phyloP scores from a whole-genome alignment of 2,329 filamentous ascomycete genomes.

The Ophiostoma quercus region DNA sequence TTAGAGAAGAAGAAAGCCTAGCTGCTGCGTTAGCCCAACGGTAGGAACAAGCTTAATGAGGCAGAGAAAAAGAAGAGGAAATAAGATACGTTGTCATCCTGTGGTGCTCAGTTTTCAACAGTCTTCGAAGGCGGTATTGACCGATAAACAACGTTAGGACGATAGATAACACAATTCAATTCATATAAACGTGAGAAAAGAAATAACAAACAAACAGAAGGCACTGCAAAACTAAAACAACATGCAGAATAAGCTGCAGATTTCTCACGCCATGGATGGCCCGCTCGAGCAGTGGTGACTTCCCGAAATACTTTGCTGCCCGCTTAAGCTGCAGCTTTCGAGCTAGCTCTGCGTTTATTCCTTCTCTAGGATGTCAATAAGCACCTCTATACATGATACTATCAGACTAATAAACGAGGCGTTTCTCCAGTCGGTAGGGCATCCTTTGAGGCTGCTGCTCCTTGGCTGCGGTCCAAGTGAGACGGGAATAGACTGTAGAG shows the following conservation, averaged over 20 bases:
- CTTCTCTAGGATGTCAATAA: neutral
- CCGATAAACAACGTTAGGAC: too few relatives aligned
- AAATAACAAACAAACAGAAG: neutral
- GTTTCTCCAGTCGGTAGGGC: neutral
- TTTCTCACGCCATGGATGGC: neutral
- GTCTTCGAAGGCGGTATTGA: neutral
- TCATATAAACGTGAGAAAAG: too few relatives aligned
- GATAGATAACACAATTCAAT: too few relatives aligned
- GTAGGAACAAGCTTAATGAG: neutral
- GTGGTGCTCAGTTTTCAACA: neutral
- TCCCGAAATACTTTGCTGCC: neutral
- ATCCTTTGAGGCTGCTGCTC: neutral
- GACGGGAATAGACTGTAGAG: neutral
- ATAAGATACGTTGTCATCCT: too few relatives aligned
- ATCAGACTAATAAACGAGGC: neutral
- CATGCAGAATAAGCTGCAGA: neutral
- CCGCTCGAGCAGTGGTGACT: neutral
- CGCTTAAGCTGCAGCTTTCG: neutral
- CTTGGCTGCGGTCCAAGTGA: neutral
- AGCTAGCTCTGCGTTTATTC: neutral
- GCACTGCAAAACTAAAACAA: neutral
- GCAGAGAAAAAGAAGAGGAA: neutral
- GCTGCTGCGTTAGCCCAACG: neutral
- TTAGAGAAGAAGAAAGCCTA: neutral
- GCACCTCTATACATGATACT: neutral